phyloP scores from a whole-genome alignment of 2,329 filamentous ascomycete genomes.

The Phaeosphaeria sp. region DNA sequence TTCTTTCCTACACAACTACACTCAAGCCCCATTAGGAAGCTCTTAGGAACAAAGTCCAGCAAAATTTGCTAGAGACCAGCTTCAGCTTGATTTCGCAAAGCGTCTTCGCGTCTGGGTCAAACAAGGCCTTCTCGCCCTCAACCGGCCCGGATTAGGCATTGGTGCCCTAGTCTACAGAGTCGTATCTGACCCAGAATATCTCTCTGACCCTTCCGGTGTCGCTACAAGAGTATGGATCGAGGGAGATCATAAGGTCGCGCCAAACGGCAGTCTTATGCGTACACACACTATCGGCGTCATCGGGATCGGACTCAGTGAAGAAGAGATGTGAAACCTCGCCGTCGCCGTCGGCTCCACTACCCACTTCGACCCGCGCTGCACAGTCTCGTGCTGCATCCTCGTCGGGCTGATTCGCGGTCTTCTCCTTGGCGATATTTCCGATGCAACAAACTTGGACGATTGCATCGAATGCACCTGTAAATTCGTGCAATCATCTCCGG shows the following conservation, averaged over 20 bases:
- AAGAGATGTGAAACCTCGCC: constrained; percentile 54
- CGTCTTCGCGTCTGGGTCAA: constrained; percentile 57
- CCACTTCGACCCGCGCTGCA: constrained; percentile 60
- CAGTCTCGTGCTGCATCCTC: constrained; percentile 57
- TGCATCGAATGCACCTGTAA: constrained; percentile 49
- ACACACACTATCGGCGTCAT: constrained; percentile 60
- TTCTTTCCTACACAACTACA: constrained; percentile 55
- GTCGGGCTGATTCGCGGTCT: constrained; percentile 57
- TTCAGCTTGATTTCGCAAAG: constrained; percentile 50
- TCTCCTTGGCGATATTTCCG: constrained; percentile 53
- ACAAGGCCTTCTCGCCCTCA: constrained; percentile 56
- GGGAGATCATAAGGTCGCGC: constrained; percentile 50
- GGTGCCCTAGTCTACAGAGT: constrained; percentile 57
- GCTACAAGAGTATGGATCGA: constrained; percentile 54
- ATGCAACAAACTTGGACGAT: constrained; percentile 51
- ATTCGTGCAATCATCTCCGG: constrained; percentile 48
- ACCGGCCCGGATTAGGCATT: constrained; percentile 57
- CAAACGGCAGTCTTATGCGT: constrained; percentile 62
- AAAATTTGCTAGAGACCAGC: constrained; percentile 28
- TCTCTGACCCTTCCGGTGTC: constrained; percentile 48
- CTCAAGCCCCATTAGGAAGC: constrained; percentile 11
- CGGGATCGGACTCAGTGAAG: constrained; percentile 50
- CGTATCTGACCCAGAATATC: constrained; percentile 49
- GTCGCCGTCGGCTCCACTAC: constrained; percentile 54
- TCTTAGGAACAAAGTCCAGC: too few species aligned